phyloP scores from a whole-genome alignment of 2,329 filamentous ascomycete species.

The Tympanopsis confertula region DNA sequence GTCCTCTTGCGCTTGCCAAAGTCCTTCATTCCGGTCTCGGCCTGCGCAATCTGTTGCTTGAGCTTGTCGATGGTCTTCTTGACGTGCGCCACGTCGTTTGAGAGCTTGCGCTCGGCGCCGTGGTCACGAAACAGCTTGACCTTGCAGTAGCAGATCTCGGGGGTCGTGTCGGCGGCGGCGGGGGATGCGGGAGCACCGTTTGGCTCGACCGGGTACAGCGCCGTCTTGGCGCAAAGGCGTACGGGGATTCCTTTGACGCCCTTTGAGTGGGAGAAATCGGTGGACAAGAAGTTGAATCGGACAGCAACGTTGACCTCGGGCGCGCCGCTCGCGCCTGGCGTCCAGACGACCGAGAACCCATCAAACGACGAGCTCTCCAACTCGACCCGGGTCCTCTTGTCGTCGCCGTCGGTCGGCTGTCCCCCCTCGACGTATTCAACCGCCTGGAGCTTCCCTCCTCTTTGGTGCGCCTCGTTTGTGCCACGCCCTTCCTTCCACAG shows the following conservation, averaged over 20 bases:
- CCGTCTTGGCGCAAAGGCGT: slow-evolving; percentile 79
- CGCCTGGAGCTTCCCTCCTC: slow-evolving; percentile 82
- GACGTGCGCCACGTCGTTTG: slow-evolving; percentile 87
- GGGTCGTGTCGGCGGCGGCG: slow-evolving; percentile 29
- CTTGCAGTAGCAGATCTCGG: slow-evolving; percentile 87
- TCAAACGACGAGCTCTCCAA: slow-evolving; percentile 76
- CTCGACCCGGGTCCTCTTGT: slow-evolving; percentile 59
- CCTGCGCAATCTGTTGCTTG: slow-evolving; percentile 82
- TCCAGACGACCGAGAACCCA: slow-evolving; percentile 86
- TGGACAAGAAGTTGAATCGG: slow-evolving; percentile 96
- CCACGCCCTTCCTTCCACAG: slow-evolving; percentile 93
- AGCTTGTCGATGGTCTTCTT: slow-evolving; percentile 95
- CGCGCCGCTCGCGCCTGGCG: slow-evolving; percentile 49
- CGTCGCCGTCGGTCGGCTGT: slow-evolving; percentile 47
- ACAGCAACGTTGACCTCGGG: slow-evolving; percentile 78
- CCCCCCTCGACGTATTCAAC: slow-evolving; percentile 78
- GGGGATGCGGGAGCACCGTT: slow-evolving; percentile 4
- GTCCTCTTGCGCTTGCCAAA: slow-evolving; percentile 53
- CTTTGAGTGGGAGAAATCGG: slow-evolving; percentile 97
- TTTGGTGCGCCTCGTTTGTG: slow-evolving; percentile 88
- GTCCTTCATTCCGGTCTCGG: slow-evolving; percentile 56
- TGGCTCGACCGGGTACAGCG: slow-evolving; percentile 32
- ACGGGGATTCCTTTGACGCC: slow-evolving; percentile 97
- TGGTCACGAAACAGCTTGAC: slow-evolving; percentile 96
- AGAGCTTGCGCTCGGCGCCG: slow-evolving; percentile 85